Evolutionary conservation across 371 early-diverging fungal genomes (phyloP).

Genomic region (Sporodiniella umbellata): DNA sequence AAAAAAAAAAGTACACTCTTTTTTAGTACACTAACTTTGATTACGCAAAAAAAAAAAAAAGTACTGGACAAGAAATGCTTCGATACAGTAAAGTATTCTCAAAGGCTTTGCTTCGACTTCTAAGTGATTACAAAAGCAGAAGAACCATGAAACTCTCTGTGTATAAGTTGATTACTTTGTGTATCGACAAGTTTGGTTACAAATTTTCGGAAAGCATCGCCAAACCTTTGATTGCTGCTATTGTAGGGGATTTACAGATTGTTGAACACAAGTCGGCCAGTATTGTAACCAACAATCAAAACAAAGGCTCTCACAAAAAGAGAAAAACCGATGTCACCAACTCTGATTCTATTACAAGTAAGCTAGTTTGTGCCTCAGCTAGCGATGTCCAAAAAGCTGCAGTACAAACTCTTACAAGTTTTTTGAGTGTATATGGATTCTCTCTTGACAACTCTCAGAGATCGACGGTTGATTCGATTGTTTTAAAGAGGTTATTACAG

Average conservation of each 20-base stretch:
- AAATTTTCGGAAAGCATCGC: slow-evolving; percentile 34
- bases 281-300: background rate
- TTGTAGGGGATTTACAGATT: slow-evolving; percentile 30
- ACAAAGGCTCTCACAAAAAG: slow-evolving; percentile 35
- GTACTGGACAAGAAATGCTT: slow-evolving; percentile 37
- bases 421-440: slow-evolving; percentile 27
- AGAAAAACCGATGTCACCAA: slow-evolving; percentile 36
- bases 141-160: slow-evolving; percentile 31
- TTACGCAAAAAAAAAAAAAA: too few species aligned
- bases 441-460: slow-evolving; percentile 27
- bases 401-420: slow-evolving; percentile 13
- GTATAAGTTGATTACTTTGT: slow-evolving; percentile 38
- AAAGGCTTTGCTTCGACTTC: slow-evolving; percentile 33
- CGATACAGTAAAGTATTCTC: slow-evolving; percentile 38
- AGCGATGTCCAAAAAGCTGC: slow-evolving; percentile 34
- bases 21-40: background rate
- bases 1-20: background rate
- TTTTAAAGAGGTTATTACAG: slow-evolving; percentile 32
- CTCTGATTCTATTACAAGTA: slow-evolving; percentile 28
- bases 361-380: slow-evolving; percentile 11
- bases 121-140: slow-evolving; percentile 36
- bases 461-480: slow-evolving; percentile 22
- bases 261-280: slow-evolving; percentile 14
- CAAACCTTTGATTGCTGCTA: slow-evolving; percentile 27
- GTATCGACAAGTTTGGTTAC: slow-evolving; percentile 43